Evolutionary conservation across 129 eudicot species (phyloP), one percentile per base, ranked within the genome.

Genomic region (Flaveria linearis): DNA sequence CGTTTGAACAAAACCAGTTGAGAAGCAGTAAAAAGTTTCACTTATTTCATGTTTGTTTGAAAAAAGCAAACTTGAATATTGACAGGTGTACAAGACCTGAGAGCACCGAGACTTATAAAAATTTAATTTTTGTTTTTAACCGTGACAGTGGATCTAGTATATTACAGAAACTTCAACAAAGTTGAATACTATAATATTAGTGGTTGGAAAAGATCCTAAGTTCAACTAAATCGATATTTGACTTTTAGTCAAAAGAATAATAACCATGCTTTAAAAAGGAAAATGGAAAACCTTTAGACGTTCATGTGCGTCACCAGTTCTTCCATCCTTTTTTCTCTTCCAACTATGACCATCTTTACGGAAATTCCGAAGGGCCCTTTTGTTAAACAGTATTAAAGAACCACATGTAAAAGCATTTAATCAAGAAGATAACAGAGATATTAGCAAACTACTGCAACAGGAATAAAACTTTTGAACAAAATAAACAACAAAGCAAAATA

Each of bases 291-390:
- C 98, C 98, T 94, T 94, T 12, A 94, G 90, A 18, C 91, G 91
- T 82, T 91, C 98, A 70, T 94, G 98, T 33, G 93, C 97, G 87
- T 94, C 98, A 73, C 97, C 97, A 86, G 87, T 91, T 86, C 89
- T 82, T 45, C 94, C 96, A 87, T 91, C 96, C 86, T 84, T 94
- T 87, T 92, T 90, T 20, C 85, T 89, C 73, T 93, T 92, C 99
- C 99, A 94, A 39, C 45, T 84, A 86, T 94, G 93, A 77, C 97
- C 97, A 69, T 94, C 99, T 82, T 91, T 91, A 36, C 99, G 99
- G 73, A 91, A 94, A 83, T 76, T 85, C n/a, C 95, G 81, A 33
- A 94, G 94, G 77, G 91, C 96, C 67, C 94, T 88, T 74, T 89
- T 94, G 85, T 94, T 94, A 76, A 87, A 91, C 50, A 94, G 90